Percentiles rank a stretch among this genome's conserved stretches.
Conservation (phyloP, 73 alveolate species). For the Uronychia binucleata region DNA sequence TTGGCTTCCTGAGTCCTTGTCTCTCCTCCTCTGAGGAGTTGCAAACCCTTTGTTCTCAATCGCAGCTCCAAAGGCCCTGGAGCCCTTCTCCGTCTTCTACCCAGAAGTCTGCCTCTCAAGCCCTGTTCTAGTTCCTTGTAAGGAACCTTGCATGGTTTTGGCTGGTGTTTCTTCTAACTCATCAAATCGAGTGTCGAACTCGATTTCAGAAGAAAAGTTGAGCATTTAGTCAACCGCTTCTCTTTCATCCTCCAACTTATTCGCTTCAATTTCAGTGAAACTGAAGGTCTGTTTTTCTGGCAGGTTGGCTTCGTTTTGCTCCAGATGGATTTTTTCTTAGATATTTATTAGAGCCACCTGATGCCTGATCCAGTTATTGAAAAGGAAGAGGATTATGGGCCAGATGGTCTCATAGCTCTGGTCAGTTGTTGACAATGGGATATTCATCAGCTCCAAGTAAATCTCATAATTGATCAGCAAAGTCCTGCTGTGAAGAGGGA, state of each 20-base stretch:
- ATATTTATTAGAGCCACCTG: slow-evolving; percentile 34
- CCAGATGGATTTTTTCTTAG: neutral
- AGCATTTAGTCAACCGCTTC: slow-evolving; percentile 37
- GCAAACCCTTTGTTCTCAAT: no score
- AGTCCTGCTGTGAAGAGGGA: slow-evolving; percentile 30
- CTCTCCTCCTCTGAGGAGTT: no score
- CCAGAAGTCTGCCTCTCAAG: no score
- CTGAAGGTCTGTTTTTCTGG: slow-evolving; percentile 7
- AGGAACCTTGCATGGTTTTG: neutral
- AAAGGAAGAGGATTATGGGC: slow-evolving; percentile 54
- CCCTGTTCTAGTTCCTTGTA: no score
- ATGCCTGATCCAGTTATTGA: slow-evolving; percentile 61
- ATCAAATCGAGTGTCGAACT: slow-evolving; percentile 51
- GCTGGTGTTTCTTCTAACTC: neutral
- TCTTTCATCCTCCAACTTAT: slow-evolving; percentile 4
- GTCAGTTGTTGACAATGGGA: slow-evolving; percentile 30
- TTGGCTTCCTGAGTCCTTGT: no score
- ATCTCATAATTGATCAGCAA: slow-evolving; percentile 29
- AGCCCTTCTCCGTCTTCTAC: no score
- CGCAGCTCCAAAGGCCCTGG: no score
- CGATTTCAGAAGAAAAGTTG: slow-evolving; percentile 61
- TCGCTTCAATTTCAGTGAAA: neutral
- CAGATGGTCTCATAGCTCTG: slow-evolving; percentile 50
- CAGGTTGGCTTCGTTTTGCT: neutral
- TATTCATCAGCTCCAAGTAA: slow-evolving; percentile 52